Evolutionary conservation across 441 rosid genomes (phyloP).

Genomic region (Bruguiera hainesii): DNA sequence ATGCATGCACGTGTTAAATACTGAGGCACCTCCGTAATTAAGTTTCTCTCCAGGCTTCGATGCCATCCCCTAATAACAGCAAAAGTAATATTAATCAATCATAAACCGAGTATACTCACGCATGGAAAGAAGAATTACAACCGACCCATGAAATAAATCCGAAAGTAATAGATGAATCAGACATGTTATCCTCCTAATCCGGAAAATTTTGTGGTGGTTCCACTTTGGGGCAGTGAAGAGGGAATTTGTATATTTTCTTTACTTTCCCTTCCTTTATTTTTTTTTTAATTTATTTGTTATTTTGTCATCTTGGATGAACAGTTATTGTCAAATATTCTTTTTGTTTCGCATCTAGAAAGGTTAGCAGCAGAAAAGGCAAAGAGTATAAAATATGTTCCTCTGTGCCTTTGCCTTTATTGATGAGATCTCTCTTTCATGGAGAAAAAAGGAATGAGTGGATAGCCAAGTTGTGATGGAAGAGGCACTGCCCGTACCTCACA

Average conservation of each 20-base stretch:
- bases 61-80: background rate
- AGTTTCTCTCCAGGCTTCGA: background rate
- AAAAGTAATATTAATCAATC: background rate
- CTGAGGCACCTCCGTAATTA: background rate
- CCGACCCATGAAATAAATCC: background rate
- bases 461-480: background rate
- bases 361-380: slow-evolving; percentile 14
- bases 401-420: background rate
- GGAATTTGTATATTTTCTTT: background rate
- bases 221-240: background rate
- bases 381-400: slow-evolving; percentile 15
- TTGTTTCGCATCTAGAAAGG: slow-evolving; percentile 23
- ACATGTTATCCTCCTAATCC: background rate
- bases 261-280: background rate
- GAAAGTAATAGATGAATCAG: background rate
- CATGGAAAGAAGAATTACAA: background rate
- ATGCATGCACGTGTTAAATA: background rate
- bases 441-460: background rate
- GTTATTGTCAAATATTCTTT: background rate
- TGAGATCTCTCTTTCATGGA: background rate
- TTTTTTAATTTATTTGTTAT: background rate
- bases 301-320: background rate
- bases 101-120: background rate
- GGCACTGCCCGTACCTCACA: no score
- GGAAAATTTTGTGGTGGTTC: background rate